Evolutionary conservation across 495 filamentous ascomycete genomes (phyloP), one percentile per base, ranked within the genome.

Genomic region (Extremus antarcticus): DNA sequence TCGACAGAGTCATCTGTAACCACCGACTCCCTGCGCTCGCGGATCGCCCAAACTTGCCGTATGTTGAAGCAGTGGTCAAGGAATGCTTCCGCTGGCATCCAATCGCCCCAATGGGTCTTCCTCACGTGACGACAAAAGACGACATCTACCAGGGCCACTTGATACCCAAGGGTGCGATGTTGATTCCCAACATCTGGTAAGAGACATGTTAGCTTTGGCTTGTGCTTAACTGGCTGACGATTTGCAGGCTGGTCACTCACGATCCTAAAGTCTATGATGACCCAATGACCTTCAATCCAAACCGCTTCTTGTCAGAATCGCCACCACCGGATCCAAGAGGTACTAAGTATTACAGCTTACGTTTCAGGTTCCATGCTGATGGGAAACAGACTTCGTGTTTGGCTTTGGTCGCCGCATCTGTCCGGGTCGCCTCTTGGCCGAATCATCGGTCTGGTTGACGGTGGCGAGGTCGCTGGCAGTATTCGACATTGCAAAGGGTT

Each of bases 161-260:
- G n/a, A 74, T 79, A 15, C 76, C 76, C 0, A 76, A 77, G 51
- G 73, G 70, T 0, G 62, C 74, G 0, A 16, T 70, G 0, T 29
- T 77, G 1, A 24, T 75, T 25, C 59, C 68, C 1, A 71, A 29
- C n/a, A 40, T 29, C 46, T 56, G 61, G 60, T 47, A 57, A 4
- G 29, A 13, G 16, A 56, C 43, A 19, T 38, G 20, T 13, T n/a
- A 57, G 1, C 43, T 57, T 0, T 61, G 40, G 22, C 54, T 47
- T n/a, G 16, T 61, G 25, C 48, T 47, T 25, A 50, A n/a, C n/a
- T n/a, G n/a, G 29, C 29, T 35, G 29, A 35, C 29, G 29, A 7
- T 4, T 13, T 35, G 29, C 13, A 35, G 29, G 29, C 29, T 35
- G 48, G 29, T 51, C 19, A 51, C 48, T 3, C 11, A 48, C 17